These are phyloP conservation scores for Penicillium verhagenii DNA, from an alignment of 495 filamentous ascomycete species.

Conservation along the genomic window DNA sequence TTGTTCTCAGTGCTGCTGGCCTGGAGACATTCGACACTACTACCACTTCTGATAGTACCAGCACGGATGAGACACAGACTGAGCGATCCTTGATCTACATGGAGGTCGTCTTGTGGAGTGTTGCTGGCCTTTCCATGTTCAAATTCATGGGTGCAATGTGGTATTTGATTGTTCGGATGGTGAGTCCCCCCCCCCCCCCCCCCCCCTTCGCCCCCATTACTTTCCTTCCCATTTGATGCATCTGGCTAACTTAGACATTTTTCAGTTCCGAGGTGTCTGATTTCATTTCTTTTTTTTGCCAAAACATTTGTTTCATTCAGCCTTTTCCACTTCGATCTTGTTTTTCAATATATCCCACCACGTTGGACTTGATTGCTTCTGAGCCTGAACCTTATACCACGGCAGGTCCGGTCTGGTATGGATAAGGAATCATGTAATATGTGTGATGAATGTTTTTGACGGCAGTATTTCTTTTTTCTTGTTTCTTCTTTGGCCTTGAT, in stretches of 20 bases:
- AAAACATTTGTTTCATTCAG: slow-evolving; percentile 17
- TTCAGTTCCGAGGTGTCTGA: slow-evolving; percentile 53
- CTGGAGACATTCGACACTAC: slow-evolving; percentile 58
- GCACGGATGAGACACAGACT: slow-evolving; percentile 44
- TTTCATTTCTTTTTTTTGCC: slow-evolving; percentile 15
- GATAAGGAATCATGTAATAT: slow-evolving; percentile 20
- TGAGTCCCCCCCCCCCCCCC: slow-evolving; percentile 10
- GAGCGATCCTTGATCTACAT: slow-evolving; percentile 75
- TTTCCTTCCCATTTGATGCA: too few relatives aligned
- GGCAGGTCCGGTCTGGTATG: slow-evolving; percentile 35
- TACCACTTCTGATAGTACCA: slow-evolving; percentile 19
- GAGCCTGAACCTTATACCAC: slow-evolving; percentile 23
- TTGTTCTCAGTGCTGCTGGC: slow-evolving; percentile 84
- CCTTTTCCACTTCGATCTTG: slow-evolving; percentile 16
- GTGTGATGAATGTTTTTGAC: slow-evolving; percentile 19
- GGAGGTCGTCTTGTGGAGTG: slow-evolving; percentile 86
- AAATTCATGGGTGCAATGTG: slow-evolving; percentile 90
- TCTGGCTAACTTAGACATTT: slow-evolving; percentile 14
- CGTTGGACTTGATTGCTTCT: background rate
- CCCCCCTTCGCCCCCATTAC: too few relatives aligned
- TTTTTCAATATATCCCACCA: slow-evolving; percentile 23
- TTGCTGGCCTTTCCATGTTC: slow-evolving; percentile 81
- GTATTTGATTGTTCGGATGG: slow-evolving; percentile 93
- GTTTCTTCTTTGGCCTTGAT: slow-evolving; percentile 7
- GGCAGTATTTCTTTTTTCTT: background rate